Evolutionary conservation across 164 flowering plant genomes (phyloP), one percentile per base, ranked within the genome.

Genomic region (Euptelea pleiosperma): DNA sequence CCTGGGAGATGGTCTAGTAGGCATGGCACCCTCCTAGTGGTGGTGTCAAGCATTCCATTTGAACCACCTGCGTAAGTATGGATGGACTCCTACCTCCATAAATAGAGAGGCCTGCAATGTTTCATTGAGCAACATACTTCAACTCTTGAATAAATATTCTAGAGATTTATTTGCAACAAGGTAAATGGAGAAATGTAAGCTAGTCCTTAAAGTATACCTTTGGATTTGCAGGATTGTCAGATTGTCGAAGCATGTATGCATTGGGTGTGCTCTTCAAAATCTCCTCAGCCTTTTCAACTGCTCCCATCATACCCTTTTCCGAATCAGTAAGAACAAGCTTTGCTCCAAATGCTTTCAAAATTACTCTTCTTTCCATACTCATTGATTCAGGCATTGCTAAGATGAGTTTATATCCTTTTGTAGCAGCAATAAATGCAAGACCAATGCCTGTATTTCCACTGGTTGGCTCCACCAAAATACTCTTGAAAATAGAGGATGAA

Each of bases 401-500:
- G 45, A 85, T 87, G 52, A 90, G 85, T 64, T 67, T 83, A 67
- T 90, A 90, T 53, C 97, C 92, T 74, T 63, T 87, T 58, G 90
- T 68, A 62, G 94, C 94, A 65, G 97, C 97, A 47, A 90, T 81
- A 60, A 90, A 90, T 50, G 97, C 94, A 63, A 90, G 90, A 61
- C 95, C 95, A 58, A 90, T 90, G 58, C 97, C 97, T 0, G 95
- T 90, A 70, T 90, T 90, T 68, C 97, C 97, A 75, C 92, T 85
- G 10, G 97, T 90, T 33, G 97, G 89, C 68, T 90, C 97, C 65
- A 90, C 95, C 64, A 90, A 70, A 57, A 74, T 52, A 72, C 80
- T 90, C 97, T 89, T 56, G 29, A 43, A n/a, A 15, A 52, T 41
- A 44, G 8, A 31, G 45, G 2, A 40, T 15, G 31, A 19, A 16